Evolutionary conservation across 805 yeast species (phyloP).

Genomic region (Starmerella etchellsii): DNA sequence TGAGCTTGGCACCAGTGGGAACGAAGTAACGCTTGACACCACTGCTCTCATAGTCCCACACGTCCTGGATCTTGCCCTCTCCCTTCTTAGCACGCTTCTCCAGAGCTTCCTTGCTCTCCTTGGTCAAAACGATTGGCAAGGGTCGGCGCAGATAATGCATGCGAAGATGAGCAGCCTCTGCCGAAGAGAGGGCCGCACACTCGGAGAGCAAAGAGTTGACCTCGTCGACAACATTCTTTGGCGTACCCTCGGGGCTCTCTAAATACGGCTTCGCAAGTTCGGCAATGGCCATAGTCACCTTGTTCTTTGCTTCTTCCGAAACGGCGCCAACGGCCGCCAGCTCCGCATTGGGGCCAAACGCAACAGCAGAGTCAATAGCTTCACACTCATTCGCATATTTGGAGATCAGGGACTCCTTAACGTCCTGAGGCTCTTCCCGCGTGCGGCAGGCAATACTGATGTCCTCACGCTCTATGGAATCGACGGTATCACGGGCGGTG

Average conservation of each 20-base stretch:
- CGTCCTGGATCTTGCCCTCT: slow-evolving; percentile 38
- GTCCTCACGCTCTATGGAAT: slow-evolving; percentile 35
- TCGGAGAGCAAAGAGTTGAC: slow-evolving; percentile 34
- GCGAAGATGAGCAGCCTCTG: slow-evolving; percentile 32
- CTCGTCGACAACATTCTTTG: slow-evolving; percentile 31
- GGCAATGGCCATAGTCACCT: slow-evolving; percentile 17
- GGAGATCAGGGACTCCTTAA: slow-evolving; percentile 26
- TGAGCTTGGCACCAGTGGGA: slow-evolving; percentile 22
- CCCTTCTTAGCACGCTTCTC: slow-evolving; percentile 34
- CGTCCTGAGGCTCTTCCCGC: slow-evolving; percentile 21
- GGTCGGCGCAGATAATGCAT: slow-evolving; percentile 43
- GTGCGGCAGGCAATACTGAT: slow-evolving; percentile 26
- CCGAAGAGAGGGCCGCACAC: slow-evolving; percentile 26
- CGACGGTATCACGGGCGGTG: slow-evolving; percentile 50
- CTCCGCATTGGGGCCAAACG: slow-evolving; percentile 30
- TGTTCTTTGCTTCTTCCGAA: slow-evolving; percentile 1
- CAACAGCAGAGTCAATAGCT: slow-evolving; percentile 25
- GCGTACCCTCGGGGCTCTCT: slow-evolving; percentile 22
- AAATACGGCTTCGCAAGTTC: slow-evolving; percentile 14
- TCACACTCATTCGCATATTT: slow-evolving; percentile 28
- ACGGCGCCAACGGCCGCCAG: slow-evolving; percentile 13
- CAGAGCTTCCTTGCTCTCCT: slow-evolving; percentile 24
- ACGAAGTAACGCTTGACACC: slow-evolving; percentile 37
- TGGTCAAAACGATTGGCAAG: slow-evolving; percentile 38
- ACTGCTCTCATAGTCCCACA: slow-evolving; percentile 48